Evolutionary conservation across 2,329 filamentous ascomycete species (phyloP), one percentile per base, ranked within the genome.

Genomic region (Clarireedia paspali): DNA sequence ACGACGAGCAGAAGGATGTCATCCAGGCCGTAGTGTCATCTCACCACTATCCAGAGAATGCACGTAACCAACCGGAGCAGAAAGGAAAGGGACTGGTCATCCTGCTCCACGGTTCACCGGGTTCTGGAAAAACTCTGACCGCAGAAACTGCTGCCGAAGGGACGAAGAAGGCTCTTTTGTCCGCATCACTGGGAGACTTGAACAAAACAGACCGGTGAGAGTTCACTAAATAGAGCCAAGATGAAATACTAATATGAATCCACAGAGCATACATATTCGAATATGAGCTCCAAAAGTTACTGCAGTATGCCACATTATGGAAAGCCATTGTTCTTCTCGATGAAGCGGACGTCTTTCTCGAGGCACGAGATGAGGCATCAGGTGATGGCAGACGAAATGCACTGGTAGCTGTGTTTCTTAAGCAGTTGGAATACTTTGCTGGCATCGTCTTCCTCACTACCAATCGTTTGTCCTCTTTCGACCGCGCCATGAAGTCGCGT

Each of bases 221-320:
- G 14, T 58, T 59, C 17, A 27, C 26, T 27, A 1, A 27, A 27
- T 5, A 27, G 7, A 27, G 26, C 26, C 26, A 27, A 27, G 26
- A 27, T 27, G 26, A 27, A 27, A 27, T 27, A 1, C 26, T 27
- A 6, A 27, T 27, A 27, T 27, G 26, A 27, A 27, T 6, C 26
- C 26, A 27, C 4, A 27, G 26, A 5, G 26, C 26, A 27, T 27
- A 27, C 26, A 27, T 27, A 27, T 47, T 53, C 15, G 57, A 59
- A 24, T 47, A 23, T 9, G 15, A 26, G 27, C 42, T 81, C 80
- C 64, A 81, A 53, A 60, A 80, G 58, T 85, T 88, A 54, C 77
- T 91, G 58, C 84, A 88, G 65, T 84, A 91, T 58, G 87, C 87
- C 1, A 83, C 88, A 59, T 78, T 78, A 0, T 89, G 86, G 85